Percentiles rank a stretch among this genome's conserved stretches.
phyloP scores from a whole-genome alignment of 164 flowering plant species.

The Echeveria elegans region DNA sequence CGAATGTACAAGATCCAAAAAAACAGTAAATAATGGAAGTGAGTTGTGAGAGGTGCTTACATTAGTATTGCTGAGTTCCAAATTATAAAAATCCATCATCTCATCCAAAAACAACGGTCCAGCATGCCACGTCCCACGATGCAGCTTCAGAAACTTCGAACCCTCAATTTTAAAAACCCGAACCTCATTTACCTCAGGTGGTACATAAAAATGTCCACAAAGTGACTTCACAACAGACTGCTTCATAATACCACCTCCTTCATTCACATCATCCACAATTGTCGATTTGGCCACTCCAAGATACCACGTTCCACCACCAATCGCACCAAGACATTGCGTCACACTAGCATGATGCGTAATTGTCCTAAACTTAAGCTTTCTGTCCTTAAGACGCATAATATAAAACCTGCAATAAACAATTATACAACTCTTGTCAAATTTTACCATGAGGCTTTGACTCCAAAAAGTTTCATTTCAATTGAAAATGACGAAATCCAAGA shows the following conservation, averaged over 20 bases:
- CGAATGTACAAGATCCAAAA: too few relatives aligned
- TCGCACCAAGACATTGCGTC: conserved; percentile 86
- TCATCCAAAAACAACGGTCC: conserved; percentile 64
- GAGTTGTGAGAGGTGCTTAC: conserved; percentile 34
- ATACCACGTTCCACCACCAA: conserved; percentile 79
- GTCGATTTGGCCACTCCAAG: conserved; percentile 84
- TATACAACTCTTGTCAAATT: too few relatives aligned
- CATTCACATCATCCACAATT: conserved; percentile 32
- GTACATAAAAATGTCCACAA: conserved; percentile 67
- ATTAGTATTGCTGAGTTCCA: conserved; percentile 85
- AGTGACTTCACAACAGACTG: conserved; percentile 29
- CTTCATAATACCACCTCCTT: conserved; percentile 9
- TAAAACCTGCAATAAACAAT: conserved; percentile 47
- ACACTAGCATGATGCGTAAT: conserved; percentile 93
- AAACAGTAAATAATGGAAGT: too few relatives aligned
- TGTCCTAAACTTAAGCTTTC: conserved; percentile 37
- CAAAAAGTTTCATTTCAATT: too few relatives aligned
- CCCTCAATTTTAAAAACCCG: conserved; percentile 58
- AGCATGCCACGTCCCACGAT: conserved; percentile 94
- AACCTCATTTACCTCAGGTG: conserved; percentile 62
- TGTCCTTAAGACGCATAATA: conserved; percentile 57
- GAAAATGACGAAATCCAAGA: neutral
- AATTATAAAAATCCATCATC: conserved; percentile 75
- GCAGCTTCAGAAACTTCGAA: conserved; percentile 71
- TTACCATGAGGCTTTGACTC: too few relatives aligned